Percentiles rank a stretch among this genome's conserved stretches.
phyloP scores from a whole-genome alignment of 495 filamentous ascomycete species.

The Antarctomyces pellizariae region DNA sequence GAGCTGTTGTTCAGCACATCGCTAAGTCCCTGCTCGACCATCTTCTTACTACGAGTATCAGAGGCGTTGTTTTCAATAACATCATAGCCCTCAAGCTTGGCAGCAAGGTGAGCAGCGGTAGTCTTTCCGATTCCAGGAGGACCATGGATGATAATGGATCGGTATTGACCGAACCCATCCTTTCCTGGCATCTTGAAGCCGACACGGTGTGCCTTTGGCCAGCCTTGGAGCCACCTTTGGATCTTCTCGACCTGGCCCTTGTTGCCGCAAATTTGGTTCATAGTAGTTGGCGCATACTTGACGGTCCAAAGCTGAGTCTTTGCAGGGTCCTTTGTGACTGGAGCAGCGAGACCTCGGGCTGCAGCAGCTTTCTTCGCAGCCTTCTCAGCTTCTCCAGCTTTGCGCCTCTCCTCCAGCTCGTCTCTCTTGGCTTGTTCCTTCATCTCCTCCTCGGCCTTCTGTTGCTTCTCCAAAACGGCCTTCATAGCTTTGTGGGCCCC shows the following conservation, averaged over 20 bases:
- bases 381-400: conserved; percentile 23
- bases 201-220: conserved; percentile 46
- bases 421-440: too few relatives aligned
- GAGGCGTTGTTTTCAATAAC: conserved; percentile 88
- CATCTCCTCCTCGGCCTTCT: conserved; percentile 58
- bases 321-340: conserved; percentile 11
- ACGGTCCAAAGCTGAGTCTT: conserved; percentile 67
- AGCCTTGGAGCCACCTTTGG: conserved; percentile 64
- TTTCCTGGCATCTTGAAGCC: conserved; percentile 57
- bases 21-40: conserved; percentile 66
- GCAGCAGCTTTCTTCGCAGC: conserved; percentile 22
- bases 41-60: conserved; percentile 91
- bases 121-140: conserved; percentile 97
- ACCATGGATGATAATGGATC: conserved; percentile 80
- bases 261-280: conserved; percentile 86
- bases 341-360: conserved; percentile 10
- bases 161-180: conserved; percentile 54
- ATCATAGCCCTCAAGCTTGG: conserved; percentile 82
- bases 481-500: conserved; percentile 65
- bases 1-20: conserved; percentile 89
- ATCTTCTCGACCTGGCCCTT: conserved; percentile 77
- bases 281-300: conserved; percentile 72
- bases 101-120: conserved; percentile 84
- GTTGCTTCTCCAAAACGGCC: conserved; percentile 54
- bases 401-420: conserved; percentile 38